Base-by-base conservation (phyloP, 768 basidiomycete species). In the Phaffia tasmanica region DNA sequence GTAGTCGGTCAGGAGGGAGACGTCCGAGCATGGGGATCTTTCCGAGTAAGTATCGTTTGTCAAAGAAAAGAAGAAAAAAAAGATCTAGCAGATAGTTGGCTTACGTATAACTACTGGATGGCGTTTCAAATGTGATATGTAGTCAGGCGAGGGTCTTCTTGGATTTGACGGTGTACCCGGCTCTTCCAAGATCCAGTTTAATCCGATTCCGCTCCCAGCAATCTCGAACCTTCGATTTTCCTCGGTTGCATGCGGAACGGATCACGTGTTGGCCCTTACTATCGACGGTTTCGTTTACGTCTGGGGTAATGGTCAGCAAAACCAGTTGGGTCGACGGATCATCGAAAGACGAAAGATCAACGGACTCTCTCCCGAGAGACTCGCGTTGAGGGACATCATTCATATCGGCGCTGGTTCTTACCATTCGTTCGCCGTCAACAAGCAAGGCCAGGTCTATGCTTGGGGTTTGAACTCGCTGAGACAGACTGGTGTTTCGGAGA, bases 381-480 rank as follows among this genome's bases (percentile, higher is more conserved):
- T 97, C 50, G 82, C 83, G 1, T 81, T 97, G n/a, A 85, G 86
- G 23, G 82, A 84, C 66, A 83, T 84, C 55, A 84, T 85, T 16
- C 78, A 77, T 51, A 79, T 97, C 69, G 90, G 90, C 4, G 83
- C 90, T 0, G 93, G 94, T 8, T 81, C 81, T 61, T 88, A 85
- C 76, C 87, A 89, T 72, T 93, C 90, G 0, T 97, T 95, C 72
- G 93, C 92, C 2, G 84, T 97, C 65, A 86, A 91, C 74, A 83
- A 86, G 62, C 78, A 80, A 7, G 92, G 90, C 32, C 83, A 81
- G 58, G 87, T 94, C 11, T 97, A 86, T 85, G 90, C 84, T 16
- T 97, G 94, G 94, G 94, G 94, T n/a, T 79, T 92, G 67, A 95
- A 98, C 76, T 79, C 88, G 47, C 83, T 86, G 65, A 84, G 87